Percentiles rank a stretch among this genome's conserved stretches.
Evolutionary conservation across 164 flowering plant genomes (phyloP).

Genomic region (Berberis thunbergii): DNA sequence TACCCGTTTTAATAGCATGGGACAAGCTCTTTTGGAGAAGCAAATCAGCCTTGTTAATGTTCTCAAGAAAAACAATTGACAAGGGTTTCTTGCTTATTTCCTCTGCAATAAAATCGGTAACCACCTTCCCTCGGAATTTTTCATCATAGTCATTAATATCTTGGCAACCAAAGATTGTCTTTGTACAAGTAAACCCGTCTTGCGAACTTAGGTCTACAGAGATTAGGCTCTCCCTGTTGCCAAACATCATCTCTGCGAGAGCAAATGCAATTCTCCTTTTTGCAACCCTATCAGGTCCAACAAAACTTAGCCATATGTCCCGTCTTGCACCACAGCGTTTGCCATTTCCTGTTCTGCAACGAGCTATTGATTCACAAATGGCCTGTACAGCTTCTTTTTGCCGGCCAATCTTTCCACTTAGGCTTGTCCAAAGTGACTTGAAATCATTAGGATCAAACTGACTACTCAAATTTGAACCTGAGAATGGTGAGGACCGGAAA

Average conservation of each 20-base stretch:
- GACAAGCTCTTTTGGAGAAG: conserved; percentile 45
- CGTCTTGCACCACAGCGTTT: conserved; percentile 31
- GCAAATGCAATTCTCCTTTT: conserved; percentile 62
- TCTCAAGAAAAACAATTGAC: conserved; percentile 75
- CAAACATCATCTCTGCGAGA: conserved; percentile 61
- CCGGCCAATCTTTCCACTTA: conserved; percentile 44
- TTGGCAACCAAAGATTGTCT: conserved; percentile 18
- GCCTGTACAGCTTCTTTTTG: conserved; percentile 53
- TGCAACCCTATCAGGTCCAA: conserved; percentile 62
- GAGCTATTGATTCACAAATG: conserved; percentile 41
- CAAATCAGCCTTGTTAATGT: conserved; percentile 66
- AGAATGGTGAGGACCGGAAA: conserved; percentile 23
- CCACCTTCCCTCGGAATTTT: conserved; percentile 59
- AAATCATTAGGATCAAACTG: conserved; percentile 33
- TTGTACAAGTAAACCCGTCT: conserved; percentile 15
- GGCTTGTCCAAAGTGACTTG: conserved; percentile 42
- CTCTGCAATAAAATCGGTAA: conserved; percentile 56
- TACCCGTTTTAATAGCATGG: conserved; percentile 64
- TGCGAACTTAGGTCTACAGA: conserved; percentile 45
- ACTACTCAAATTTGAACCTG: conserved; percentile 16
- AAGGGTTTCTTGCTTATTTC: conserved; percentile 54
- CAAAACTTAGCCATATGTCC: conserved; percentile 66
- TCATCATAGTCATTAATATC: conserved; percentile 25
- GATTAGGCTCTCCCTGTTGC: conserved; percentile 40
- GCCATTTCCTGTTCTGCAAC: conserved; percentile 29